Evolutionary conservation across 345 rosid genomes (phyloP).

Genomic region (Populus nigra): DNA sequence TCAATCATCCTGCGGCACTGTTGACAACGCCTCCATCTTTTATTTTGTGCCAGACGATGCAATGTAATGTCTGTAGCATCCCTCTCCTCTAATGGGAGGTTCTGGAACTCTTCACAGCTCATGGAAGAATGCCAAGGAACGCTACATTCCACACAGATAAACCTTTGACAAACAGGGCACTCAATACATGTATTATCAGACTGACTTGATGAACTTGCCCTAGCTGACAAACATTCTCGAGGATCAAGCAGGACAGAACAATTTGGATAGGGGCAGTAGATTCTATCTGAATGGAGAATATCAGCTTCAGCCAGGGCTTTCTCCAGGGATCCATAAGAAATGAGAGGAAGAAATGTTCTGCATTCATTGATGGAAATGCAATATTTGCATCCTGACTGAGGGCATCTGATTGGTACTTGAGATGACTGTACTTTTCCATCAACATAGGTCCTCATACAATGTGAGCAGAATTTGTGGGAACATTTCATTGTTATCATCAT

Average conservation of each 20-base stretch:
- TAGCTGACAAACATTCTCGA: constrained; percentile 60
- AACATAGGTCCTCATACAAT: constrained; percentile 81
- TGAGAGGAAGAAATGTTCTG: constrained; percentile 65
- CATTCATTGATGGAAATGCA: constrained; percentile 59
- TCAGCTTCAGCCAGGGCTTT: constrained; percentile 67
- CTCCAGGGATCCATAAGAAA: constrained; percentile 56
- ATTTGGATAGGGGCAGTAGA: constrained; percentile 83
- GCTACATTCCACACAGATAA: constrained; percentile 77
- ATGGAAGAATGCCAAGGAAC: constrained; percentile 93
- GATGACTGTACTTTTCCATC: constrained; percentile 77
- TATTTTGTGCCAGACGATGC: constrained; percentile 77
- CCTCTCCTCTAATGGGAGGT: constrained; percentile 79
- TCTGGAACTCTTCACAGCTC: constrained; percentile 87
- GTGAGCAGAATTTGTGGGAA: constrained; percentile 90
- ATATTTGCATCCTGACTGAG: constrained; percentile 80
- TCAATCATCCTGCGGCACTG: constrained; percentile 91
- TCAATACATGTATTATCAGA: constrained; percentile 65
- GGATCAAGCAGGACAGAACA: constrained; percentile 81
- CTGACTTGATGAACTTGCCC: constrained; percentile 76
- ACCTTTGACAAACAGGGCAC: constrained; percentile 87
- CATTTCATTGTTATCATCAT: constrained; percentile 87
- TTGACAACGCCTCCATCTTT: constrained; percentile 92
- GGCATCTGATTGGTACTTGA: constrained; percentile 87
- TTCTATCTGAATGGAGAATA: constrained; percentile 50
- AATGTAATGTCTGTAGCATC: constrained; percentile 75